These are phyloP conservation scores for Aspergillus asperescens DNA, from an alignment of 495 filamentous ascomycete genomes.

Conservation along the genomic window DNA sequence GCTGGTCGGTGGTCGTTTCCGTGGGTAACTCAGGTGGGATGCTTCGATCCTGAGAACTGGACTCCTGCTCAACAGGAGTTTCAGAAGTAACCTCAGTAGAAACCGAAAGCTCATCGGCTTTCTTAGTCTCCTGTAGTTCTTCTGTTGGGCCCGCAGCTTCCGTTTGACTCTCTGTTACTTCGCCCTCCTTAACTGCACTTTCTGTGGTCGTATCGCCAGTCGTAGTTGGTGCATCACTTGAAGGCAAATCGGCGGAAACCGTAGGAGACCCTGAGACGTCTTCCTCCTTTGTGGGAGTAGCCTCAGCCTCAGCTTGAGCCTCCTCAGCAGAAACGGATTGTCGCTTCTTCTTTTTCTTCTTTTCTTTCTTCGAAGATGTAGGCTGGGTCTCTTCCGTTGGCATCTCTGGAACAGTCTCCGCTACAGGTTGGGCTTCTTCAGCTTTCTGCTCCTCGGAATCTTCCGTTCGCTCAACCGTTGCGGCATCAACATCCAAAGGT, in stretches of 20 bases:
- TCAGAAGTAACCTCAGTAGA: neutral
- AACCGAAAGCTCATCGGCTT: neutral
- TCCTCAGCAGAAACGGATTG: conserved; percentile 23
- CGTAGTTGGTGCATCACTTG: neutral
- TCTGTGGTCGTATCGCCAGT: neutral
- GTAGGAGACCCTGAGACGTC: neutral
- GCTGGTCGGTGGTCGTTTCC: conserved; percentile 21
- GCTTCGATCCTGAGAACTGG: conserved; percentile 3
- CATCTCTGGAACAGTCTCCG: neutral
- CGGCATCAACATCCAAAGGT: neutral
- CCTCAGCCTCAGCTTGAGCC: conserved; percentile 3
- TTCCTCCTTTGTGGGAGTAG: conserved; percentile 13
- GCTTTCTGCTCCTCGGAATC: conserved; percentile 9
- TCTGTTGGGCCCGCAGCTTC: neutral
- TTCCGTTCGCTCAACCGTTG: neutral
- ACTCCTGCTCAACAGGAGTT: conserved; percentile 1
- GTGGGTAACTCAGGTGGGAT: neutral
- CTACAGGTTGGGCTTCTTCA: neutral
- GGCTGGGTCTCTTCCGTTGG: conserved; percentile 9
- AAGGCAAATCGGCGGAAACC: neutral
- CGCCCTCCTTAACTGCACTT: neutral
- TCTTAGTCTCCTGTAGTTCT: neutral
- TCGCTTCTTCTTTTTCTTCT: conserved; percentile 35
- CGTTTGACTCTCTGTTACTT: neutral
- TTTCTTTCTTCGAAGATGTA: conserved; percentile 18